Evolutionary conservation across 495 filamentous ascomycete genomes (phyloP).

Genomic region (Xylaria intraflava): DNA sequence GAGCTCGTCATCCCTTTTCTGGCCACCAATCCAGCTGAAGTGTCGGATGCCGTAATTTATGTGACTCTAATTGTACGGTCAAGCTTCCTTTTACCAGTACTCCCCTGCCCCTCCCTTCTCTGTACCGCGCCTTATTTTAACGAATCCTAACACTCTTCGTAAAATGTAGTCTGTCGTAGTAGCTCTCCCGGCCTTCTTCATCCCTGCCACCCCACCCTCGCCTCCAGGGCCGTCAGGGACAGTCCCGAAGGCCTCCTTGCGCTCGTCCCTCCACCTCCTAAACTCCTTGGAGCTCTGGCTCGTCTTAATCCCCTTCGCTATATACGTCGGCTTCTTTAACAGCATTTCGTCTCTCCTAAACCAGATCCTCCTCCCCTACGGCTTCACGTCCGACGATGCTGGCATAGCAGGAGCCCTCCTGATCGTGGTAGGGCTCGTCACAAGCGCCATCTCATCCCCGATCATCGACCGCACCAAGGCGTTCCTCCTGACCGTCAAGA

Average conservation of each 20-base stretch:
- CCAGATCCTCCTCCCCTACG: constrained; percentile 81
- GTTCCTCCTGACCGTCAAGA: constrained; percentile 66
- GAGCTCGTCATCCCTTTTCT: constrained; percentile 79
- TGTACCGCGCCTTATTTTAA: not conserved
- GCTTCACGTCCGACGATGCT: constrained; percentile 70
- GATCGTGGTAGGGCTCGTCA: constrained; percentile 81
- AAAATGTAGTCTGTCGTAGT: constrained; percentile 56
- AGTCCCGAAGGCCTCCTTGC: constrained; percentile 45
- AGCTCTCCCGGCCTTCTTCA: constrained; percentile 74
- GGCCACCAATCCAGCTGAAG: constrained; percentile 51
- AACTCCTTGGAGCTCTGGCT: constrained; percentile 64
- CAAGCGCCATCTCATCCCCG: constrained; percentile 67
- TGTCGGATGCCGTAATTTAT: constrained; percentile 80
- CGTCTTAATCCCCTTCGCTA: constrained; percentile 64
- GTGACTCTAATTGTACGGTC: constrained; percentile 71
- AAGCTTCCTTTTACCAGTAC: not conserved
- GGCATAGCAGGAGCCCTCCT: constrained; percentile 85
- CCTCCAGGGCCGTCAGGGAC: constrained; percentile 46
- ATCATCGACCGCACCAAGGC: constrained; percentile 79
- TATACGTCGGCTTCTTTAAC: constrained; percentile 94
- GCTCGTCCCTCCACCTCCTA: constrained; percentile 45
- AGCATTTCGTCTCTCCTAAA: constrained; percentile 80
- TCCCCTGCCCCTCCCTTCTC: not conserved
- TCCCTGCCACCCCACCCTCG: constrained; percentile 73
- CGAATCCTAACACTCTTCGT: constrained; percentile 4